Conservation (phyloP, 345 rosid genomes). For the Brassica juncea region DNA sequence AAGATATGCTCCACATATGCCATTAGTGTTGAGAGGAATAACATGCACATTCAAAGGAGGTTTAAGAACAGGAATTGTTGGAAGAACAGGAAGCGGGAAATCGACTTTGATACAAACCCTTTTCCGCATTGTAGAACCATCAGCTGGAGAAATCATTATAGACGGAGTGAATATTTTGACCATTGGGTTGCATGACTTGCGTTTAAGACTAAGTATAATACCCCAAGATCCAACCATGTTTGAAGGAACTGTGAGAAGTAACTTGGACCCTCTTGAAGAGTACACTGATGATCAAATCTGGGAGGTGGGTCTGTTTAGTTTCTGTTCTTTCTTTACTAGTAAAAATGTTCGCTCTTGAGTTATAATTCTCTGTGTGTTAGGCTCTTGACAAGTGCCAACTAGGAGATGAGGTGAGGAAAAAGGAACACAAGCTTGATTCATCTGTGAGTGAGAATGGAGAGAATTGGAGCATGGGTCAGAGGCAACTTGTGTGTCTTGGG, state of each 20-base stretch:
- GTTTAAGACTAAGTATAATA: conserved; percentile 78
- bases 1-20: conserved; percentile 76
- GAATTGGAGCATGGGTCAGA: conserved; percentile 96
- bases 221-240: conserved; percentile 98
- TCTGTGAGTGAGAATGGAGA: conserved; percentile 82
- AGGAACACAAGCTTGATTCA: conserved; percentile 72
- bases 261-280: conserved; percentile 89
- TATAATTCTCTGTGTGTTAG: conserved; percentile 41
- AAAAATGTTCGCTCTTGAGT: background rate
- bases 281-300: conserved; percentile 79
- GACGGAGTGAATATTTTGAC: conserved; percentile 64
- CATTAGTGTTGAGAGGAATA: conserved; percentile 76
- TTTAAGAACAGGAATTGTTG: conserved; percentile 80
- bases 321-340: background rate
- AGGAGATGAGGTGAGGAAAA: conserved; percentile 84
- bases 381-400: conserved; percentile 92
- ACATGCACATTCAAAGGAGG: conserved; percentile 80
- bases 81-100: conserved; percentile 93
- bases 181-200: conserved; percentile 79
- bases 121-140: conserved; percentile 80
- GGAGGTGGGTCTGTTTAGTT: conserved; percentile 58
- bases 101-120: conserved; percentile 85
- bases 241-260: conserved; percentile 82
- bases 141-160: conserved; percentile 66
- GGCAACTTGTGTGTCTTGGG: conserved; percentile 82